Percentiles rank a stretch among this genome's conserved stretches.
phyloP scores from a whole-genome alignment of 2,329 filamentous ascomycete genomes.

The Penicillium sp. region DNA sequence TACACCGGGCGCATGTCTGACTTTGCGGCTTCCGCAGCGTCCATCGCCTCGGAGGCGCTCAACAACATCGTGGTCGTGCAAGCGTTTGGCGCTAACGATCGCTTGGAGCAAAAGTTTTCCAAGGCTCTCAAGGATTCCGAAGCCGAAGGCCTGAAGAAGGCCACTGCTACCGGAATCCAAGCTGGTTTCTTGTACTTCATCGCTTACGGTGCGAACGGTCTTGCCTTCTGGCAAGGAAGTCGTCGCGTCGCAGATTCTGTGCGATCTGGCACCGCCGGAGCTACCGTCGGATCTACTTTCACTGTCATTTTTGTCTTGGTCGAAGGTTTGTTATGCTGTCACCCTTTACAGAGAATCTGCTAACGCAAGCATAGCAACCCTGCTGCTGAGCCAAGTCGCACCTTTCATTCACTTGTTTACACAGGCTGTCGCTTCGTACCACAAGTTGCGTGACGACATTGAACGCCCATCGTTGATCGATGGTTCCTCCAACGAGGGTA shows the following conservation, averaged over 20 bases:
- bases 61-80: slow-evolving; percentile 64
- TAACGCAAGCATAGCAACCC: slow-evolving; percentile 31
- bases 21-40: slow-evolving; percentile 59
- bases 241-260: slow-evolving; percentile 51
- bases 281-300: slow-evolving; percentile 38
- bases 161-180: slow-evolving; percentile 58
- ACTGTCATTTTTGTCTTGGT: slow-evolving; percentile 44
- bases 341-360: neutral
- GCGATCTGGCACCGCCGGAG: slow-evolving; percentile 13
- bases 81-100: slow-evolving; percentile 61
- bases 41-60: slow-evolving; percentile 64
- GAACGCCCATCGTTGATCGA: slow-evolving; percentile 54
- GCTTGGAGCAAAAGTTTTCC: slow-evolving; percentile 63
- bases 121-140: slow-evolving; percentile 54
- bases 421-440: slow-evolving; percentile 55
- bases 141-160: slow-evolving; percentile 60
- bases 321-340: slow-evolving; percentile 29
- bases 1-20: slow-evolving; percentile 54
- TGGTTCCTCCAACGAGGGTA: slow-evolving; percentile 24
- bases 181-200: slow-evolving; percentile 67
- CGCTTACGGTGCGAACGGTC: slow-evolving; percentile 66
- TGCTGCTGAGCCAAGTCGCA: slow-evolving; percentile 42
- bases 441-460: slow-evolving; percentile 62
- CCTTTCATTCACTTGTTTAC: slow-evolving; percentile 51
- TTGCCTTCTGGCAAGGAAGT: slow-evolving; percentile 70